Base-by-base conservation (phyloP, 768 basidiomycete genomes). In the Lactarius vividus region DNA sequence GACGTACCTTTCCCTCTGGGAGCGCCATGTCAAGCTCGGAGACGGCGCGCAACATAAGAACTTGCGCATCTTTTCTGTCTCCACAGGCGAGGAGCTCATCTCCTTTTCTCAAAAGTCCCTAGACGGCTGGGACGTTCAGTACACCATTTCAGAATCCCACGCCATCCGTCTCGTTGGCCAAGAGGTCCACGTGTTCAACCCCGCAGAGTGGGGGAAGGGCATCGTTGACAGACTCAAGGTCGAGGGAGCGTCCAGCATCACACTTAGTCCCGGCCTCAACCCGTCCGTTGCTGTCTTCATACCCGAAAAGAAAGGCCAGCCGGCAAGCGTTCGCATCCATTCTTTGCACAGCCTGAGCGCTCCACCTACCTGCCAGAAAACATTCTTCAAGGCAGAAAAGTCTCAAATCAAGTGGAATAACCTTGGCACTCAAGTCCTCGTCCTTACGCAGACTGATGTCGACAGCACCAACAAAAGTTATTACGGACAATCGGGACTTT, bases 401-500 rank as follows among this genome's bases (percentile, higher is more conserved):
- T 85, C 92, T 4, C 85, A 86, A 72, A 88, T 99, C 77, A 98
- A 98, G 78, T 99, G 96, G 96, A 98, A 98, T 73, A 86, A 85
- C 9, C 84, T 95, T 20, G 97, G 96, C 23, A 96, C 95, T 0
- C 92, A 93, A 73, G 90, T 96, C 2, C 80, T 99, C 62, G 83
- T 98, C 66, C 78, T 98, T 42, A 96, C 96, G 0, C 94, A 96
- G 73, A 96, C 96, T 4, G 97, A 99, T 72, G 96, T 98, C 61
- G 96, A 99, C 74, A 93, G 92, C 74, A 89, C 92, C 55, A 96
- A 96, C 77, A 97, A 92, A 84, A 95, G 89, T 72, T 99, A 99
- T 76, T 99, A 98, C 71, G 97, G 97, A 61, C 96, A 98, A 80
- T 97, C 96, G 2, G 92, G 93, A 60, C 80, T 99, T 73, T 98